Percentiles rank a stretch among this genome's conserved stretches.
Evolutionary conservation across 73 alveolate species (phyloP).

Genomic region (Tetrahymena malaccensis): DNA sequence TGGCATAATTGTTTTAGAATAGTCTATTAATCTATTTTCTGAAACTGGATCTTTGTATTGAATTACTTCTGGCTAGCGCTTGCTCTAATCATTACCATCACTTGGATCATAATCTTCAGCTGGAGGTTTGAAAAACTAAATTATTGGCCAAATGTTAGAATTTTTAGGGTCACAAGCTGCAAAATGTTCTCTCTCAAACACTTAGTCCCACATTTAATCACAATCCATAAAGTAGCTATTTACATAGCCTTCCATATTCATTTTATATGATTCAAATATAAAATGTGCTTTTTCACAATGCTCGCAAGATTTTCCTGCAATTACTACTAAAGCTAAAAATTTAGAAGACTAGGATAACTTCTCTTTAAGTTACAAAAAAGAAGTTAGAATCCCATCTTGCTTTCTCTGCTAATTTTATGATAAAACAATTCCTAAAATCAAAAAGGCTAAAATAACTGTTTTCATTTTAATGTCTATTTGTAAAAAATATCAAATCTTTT

Average conservation of each 20-base stretch:
- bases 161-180: background rate
- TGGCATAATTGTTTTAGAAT: background rate
- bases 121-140: background rate
- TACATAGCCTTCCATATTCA: background rate
- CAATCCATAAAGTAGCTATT: background rate
- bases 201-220: background rate
- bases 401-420: background rate
- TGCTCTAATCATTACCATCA: background rate
- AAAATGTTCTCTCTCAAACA: background rate
- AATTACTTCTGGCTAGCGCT: background rate
- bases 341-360: background rate
- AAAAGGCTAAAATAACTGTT: no score
- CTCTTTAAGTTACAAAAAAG: background rate
- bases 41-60: background rate
- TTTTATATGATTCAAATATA: background rate
- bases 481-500: background rate
- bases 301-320: background rate
- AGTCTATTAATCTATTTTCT: background rate
- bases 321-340: background rate
- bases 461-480: background rate
- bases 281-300: background rate
- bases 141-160: background rate
- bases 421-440: background rate
- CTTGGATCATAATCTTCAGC: background rate
- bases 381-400: background rate